Base-by-base conservation (phyloP, 1,284 basidiomycete genomes). In the Fomitopsis palustris region DNA sequence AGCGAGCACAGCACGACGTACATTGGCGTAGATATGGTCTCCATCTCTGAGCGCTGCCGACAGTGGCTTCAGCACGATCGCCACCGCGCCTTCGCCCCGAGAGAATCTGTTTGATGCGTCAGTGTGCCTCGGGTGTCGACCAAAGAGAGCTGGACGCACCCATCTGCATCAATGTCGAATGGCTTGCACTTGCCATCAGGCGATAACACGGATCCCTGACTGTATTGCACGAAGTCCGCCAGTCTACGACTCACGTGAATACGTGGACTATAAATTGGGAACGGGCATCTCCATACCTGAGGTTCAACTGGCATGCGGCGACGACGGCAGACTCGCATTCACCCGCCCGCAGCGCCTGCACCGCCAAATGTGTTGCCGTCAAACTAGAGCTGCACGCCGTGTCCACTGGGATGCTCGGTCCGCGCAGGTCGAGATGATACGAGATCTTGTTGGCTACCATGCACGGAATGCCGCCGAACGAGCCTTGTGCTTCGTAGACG, bases 381-480 rank as follows among this genome's bases (percentile, higher is more conserved):
- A 80, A 67, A 41, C 72, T 76, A 27, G 79, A 81, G 53, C 77
- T 80, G 61, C 82, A 83, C 2, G 79, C 81, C 0, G 81, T 82
- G 61, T 83, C 81, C 0, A 77, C 61, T 7, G 78, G 76, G 25
- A 82, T 60, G 2, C 80, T 81, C 12, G 80, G 82, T 5, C 77
- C 76, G 0, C 67, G 68, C 19, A 83, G 67, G 63, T 83, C 79
- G 42, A 83, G 72, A 45, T 77, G 74, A 58, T 81, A 80, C 9
- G 81, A 81, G 17, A 83, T 71, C 21, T 74, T 70, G 63, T 82
- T 82, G 5, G 80, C 78, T 9, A 78, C 65, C 67, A 76, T 77
- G 12, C 66, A 65, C 6, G 76, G 75, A 19, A 64, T 62, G 4
- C 65, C 67, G 2, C 74, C 72, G 55, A 80, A 76, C 9, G 74